Evolutionary conservation across 2,329 filamentous ascomycete species (phyloP), one percentile per base, ranked within the genome.

Genomic region (Monilinia fructigena): DNA sequence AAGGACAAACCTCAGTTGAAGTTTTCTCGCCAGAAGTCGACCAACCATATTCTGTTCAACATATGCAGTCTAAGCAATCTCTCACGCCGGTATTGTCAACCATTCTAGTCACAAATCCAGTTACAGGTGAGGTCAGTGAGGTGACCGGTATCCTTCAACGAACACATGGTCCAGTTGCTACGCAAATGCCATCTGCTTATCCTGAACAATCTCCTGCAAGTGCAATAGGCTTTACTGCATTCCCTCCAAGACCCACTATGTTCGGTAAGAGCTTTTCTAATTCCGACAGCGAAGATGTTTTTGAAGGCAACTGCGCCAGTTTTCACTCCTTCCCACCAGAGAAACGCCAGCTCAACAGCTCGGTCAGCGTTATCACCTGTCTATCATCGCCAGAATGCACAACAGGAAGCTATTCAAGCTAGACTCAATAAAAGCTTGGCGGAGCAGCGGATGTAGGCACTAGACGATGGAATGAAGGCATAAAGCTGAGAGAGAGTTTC

Each of bases 381-480:
- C 40, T 63, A 18, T 7, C 38, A 59, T 20, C 67, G 55, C 35
- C 40, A 68, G 14, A 68, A 58, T 54, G 16, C 64, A 8, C 61
- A 63, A 14, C 63, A 66, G 42, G 55, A 66, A 31, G 31, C 40
- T 18, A 11, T 69, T 26, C 69, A 71, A 40, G 53, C 53, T 1
- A 65, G 68, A 61, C 63, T 70, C 31, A 68, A 69, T 28, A 66
- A 55, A 47, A 69, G 66, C 53, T 63, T 68, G 64, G 45, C 60
- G 42, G 42, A 23, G 6, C 42, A 52, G 52, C 31, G n/a, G 1
- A 52, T 59, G n/a, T 48, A 59, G 28, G 42, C 31, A 28, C 26
- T n/a, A 38, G 35, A 35, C 20, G 20, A 14, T 20, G n/a, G 38
- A 5, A 47, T 50, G 31, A 23, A 2, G 45, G 31, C 7, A 20